Percentiles rank a stretch among this genome's conserved stretches.
These are phyloP conservation scores for Ophiostoma sp. DNA, from an alignment of 2,329 filamentous ascomycete genomes.

Conservation along the genomic window DNA sequence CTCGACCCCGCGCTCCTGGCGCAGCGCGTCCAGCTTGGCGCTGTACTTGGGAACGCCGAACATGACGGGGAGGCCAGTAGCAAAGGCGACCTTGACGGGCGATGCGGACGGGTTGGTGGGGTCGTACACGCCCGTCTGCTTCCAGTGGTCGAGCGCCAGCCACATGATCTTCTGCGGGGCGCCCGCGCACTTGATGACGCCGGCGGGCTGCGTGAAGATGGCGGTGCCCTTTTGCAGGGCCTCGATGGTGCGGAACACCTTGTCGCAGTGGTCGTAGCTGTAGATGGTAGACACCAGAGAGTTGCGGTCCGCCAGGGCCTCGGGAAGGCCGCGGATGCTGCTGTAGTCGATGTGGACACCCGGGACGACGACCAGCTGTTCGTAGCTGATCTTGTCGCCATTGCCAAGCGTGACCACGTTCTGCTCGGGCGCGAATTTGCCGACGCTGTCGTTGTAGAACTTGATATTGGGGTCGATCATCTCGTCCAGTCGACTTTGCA, in stretches of 20 bases:
- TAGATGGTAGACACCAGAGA: conserved; percentile 59
- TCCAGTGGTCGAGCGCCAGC: conserved; percentile 62
- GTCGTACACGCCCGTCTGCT: conserved; percentile 52
- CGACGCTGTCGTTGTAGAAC: conserved; percentile 57
- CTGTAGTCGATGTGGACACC: conserved; percentile 54
- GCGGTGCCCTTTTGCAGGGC: conserved; percentile 52
- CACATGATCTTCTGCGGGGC: conserved; percentile 64
- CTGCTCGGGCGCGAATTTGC: conserved; percentile 53
- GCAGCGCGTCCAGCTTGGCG: conserved; percentile 53
- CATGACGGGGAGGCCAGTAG: conserved; percentile 57
- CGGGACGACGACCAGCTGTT: conserved; percentile 64
- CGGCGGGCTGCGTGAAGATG: conserved; percentile 61
- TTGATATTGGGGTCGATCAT: conserved; percentile 62
- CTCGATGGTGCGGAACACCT: conserved; percentile 52
- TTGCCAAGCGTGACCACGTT: conserved; percentile 57
- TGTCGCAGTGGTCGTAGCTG: conserved; percentile 56
- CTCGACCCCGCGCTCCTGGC: conserved; percentile 56
- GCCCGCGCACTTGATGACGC: conserved; percentile 61
- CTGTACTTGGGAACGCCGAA: conserved; percentile 63
- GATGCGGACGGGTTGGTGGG: conserved; percentile 38
- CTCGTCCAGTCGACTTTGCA: conserved; percentile 51
- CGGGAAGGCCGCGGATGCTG: conserved; percentile 56
- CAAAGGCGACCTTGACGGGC: conserved; percentile 54
- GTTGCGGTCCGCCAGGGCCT: conserved; percentile 52
- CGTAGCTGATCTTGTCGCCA: conserved; percentile 59